Conservation (phyloP, 2,329 filamentous ascomycete genomes). For the Zarea fungicola region DNA sequence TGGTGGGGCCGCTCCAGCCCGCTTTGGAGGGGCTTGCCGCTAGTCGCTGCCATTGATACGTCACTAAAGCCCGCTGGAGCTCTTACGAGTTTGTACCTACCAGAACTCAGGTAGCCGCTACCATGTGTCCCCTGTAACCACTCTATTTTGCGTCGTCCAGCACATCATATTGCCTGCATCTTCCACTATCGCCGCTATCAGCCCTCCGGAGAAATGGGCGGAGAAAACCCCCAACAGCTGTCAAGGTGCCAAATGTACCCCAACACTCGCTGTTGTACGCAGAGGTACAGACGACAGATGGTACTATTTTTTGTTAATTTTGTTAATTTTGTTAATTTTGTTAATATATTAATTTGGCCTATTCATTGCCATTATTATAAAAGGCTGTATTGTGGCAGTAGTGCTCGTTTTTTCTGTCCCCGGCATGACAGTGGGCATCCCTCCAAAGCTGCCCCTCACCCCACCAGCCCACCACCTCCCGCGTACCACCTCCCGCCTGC, state of each 20-base stretch:
- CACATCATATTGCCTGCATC: neutral
- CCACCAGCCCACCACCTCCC: neutral
- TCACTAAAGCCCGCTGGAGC: neutral
- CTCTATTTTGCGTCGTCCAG: neutral
- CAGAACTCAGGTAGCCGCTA: neutral
- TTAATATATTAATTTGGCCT: too few relatives aligned
- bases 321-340: too few relatives aligned
- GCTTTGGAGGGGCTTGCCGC: neutral
- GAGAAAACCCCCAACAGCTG: too few relatives aligned
- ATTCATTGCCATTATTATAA: neutral
- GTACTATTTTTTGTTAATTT: too few relatives aligned
- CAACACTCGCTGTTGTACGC: too few relatives aligned
- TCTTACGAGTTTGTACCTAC: too few relatives aligned
- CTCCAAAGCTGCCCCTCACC: constrained; percentile 1
- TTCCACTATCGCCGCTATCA: too few relatives aligned
- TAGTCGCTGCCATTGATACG: neutral
- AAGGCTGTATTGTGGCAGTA: neutral
- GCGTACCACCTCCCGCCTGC: too few relatives aligned
- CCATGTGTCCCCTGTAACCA: neutral
- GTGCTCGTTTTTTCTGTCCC: neutral
- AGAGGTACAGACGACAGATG: too few relatives aligned
- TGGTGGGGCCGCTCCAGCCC: neutral
- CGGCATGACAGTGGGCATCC: too few relatives aligned
- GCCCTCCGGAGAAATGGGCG: too few relatives aligned
- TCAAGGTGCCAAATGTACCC: too few relatives aligned